Evolutionary conservation across 306 rosid species (phyloP), one percentile per base, ranked within the genome.

Genomic region (Mimosa pudica): DNA sequence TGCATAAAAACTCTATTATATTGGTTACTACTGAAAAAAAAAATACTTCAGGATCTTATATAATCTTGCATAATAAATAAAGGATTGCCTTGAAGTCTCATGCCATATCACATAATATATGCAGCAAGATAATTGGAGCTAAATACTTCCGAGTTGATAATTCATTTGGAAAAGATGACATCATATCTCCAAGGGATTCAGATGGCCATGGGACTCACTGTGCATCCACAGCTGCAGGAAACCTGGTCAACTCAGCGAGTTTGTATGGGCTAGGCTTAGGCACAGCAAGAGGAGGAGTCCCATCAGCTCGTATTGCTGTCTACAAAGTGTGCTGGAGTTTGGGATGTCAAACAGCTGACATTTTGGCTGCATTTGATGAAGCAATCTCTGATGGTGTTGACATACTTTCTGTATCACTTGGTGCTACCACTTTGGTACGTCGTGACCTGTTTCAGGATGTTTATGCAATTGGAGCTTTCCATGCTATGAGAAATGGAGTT

Each of bases 321-420:
- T 75, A 68, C 47, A 80, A 80, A 42, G 32, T 49, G 0, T 81
- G 84, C 36, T 74, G 79, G 79, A 45, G 16, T 0, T 4, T 8
- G 6, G 55, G 75, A 2, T 88, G 86, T 54, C 0, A 0, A 0
- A 78, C 75, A 0, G 81, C 65, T 0, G 82, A 80, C 17, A 62
- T 84, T 10, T 77, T 86, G 7, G 71, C 70, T 0, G 87, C 85
- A 11, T 86, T 88, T 57, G 87, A 86, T 57, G 88, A 76, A 6
- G 88, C 84, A 24, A 82, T 86, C 33, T 79, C 80, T 0, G 90
- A 89, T 36, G 87, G 90, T 4, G 87, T 89, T 6, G 92, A 89
- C 36, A 65, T 89, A 10, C 61, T 86, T 32, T 79, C 66, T 0
- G 66, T 61, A 61, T 61, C 66, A 30, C 66, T 61, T 4, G 66